Evolutionary conservation across 2,329 filamentous ascomycete species (phyloP).

Genomic region (Cryphonectria parasitica): DNA sequence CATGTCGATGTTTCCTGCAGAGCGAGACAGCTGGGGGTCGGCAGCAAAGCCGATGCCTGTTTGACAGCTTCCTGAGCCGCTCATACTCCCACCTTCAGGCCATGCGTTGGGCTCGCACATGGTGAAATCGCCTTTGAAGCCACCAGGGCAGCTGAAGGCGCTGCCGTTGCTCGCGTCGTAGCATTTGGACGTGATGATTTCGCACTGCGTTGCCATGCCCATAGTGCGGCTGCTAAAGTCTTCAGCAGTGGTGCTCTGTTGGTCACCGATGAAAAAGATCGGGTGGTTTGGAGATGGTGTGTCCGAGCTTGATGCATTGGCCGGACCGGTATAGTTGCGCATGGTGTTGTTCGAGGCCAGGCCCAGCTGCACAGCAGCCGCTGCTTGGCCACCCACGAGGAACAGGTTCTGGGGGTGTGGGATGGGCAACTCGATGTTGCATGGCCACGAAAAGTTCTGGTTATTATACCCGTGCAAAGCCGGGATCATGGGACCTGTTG

Average conservation of each 20-base stretch:
- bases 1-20: neutral
- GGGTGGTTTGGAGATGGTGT: neutral
- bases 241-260: neutral
- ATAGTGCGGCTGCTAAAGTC: neutral
- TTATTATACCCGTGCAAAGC: neutral
- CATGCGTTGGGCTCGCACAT: neutral
- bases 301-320: neutral
- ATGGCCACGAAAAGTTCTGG: neutral
- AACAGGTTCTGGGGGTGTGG: neutral
- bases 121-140: constrained; percentile 10
- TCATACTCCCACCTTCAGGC: neutral
- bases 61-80: neutral
- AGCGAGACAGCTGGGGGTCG: neutral
- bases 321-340: neutral
- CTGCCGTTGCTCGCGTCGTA: neutral
- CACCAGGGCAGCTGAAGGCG: constrained; percentile 2
- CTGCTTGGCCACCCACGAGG: neutral
- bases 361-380: neutral
- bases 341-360: neutral
- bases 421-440: neutral
- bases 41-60: constrained; percentile 14
- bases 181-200: constrained; percentile 4
- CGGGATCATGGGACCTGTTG: neutral
- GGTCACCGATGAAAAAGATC: neutral
- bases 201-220: constrained; percentile 9